Evolutionary conservation across 345 rosid genomes (phyloP).

Genomic region (Hirschfeldia incana): DNA sequence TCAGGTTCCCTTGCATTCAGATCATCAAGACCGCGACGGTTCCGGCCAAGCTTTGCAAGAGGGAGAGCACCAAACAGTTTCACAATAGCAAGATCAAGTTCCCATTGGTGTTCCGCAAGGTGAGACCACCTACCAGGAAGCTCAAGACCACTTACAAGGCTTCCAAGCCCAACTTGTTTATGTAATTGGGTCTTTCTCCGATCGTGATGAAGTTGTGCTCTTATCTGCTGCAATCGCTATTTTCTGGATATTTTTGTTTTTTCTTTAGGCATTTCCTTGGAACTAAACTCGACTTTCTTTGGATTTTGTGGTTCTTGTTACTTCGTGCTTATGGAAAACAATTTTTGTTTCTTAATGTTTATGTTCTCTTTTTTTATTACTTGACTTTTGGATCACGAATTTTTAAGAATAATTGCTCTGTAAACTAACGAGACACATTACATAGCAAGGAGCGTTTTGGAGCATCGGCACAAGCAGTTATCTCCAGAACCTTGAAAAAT

Average conservation of each 20-base stretch:
- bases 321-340: background rate
- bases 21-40: conserved; percentile 66
- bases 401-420: too few relatives aligned
- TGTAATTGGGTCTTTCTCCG: conserved; percentile 39
- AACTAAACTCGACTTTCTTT: conserved; percentile 7
- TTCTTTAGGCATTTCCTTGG: background rate
- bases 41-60: conserved; percentile 66
- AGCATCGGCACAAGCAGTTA: too few relatives aligned
- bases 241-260: background rate
- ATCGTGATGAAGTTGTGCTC: background rate
- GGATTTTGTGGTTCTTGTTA: conserved; percentile 16
- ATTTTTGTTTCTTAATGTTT: background rate
- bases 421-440: too few relatives aligned
- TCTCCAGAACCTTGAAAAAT: too few relatives aligned
- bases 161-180: conserved; percentile 67
- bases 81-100: conserved; percentile 70
- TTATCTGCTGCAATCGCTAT: background rate
- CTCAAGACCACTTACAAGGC: conserved; percentile 74
- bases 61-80: conserved; percentile 67
- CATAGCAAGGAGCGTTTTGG: too few relatives aligned
- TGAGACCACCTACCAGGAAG: conserved; percentile 71
- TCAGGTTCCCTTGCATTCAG: conserved; percentile 67
- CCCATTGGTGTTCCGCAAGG: conserved; percentile 63
- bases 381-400: too few relatives aligned
- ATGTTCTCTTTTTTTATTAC: too few relatives aligned